Evolutionary conservation across 1,284 basidiomycete species (phyloP).

Genomic region (Phlebopus sp.): DNA sequence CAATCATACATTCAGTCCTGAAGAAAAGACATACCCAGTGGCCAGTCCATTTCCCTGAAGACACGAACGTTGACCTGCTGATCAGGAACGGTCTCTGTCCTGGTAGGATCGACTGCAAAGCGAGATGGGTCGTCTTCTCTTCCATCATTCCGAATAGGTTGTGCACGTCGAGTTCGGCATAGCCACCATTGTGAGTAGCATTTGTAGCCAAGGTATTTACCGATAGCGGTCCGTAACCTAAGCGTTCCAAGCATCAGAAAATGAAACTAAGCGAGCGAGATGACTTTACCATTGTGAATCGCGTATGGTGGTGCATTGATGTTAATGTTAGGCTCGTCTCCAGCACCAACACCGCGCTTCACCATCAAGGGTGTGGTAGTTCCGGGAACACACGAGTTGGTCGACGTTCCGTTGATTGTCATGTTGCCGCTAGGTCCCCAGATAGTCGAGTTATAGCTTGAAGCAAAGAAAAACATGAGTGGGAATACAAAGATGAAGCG

Average conservation of each 20-base stretch:
- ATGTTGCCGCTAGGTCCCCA: constrained; percentile 68
- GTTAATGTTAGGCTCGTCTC: constrained; percentile 41
- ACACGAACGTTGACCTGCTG: constrained; percentile 45
- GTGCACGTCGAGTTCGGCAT: constrained; percentile 33
- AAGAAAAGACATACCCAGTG: constrained; percentile 41
- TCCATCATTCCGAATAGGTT: constrained; percentile 39
- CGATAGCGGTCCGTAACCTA: constrained; percentile 21
- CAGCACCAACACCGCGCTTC: constrained; percentile 33
- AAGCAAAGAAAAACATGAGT: not conserved
- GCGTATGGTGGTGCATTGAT: constrained; percentile 60
- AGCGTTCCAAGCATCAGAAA: not conserved
- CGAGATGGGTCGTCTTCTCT: constrained; percentile 32
- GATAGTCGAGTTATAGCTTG: constrained; percentile 54
- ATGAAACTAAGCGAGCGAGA: not conserved
- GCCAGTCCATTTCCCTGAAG: constrained; percentile 56
- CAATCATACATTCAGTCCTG: not conserved
- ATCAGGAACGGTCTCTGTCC: constrained; percentile 39
- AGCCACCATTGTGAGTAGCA: constrained; percentile 34
- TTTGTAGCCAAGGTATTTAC: constrained; percentile 31
- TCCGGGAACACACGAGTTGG: constrained; percentile 36
- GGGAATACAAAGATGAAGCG: not conserved
- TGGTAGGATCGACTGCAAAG: constrained; percentile 28
- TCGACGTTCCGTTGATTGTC: constrained; percentile 60
- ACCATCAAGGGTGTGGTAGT: not conserved
- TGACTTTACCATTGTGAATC: constrained; percentile 57